Evolutionary conservation across 2,329 filamentous ascomycete genomes (phyloP), one percentile per base, ranked within the genome.

Genomic region (Penicillium hesseltinei): DNA sequence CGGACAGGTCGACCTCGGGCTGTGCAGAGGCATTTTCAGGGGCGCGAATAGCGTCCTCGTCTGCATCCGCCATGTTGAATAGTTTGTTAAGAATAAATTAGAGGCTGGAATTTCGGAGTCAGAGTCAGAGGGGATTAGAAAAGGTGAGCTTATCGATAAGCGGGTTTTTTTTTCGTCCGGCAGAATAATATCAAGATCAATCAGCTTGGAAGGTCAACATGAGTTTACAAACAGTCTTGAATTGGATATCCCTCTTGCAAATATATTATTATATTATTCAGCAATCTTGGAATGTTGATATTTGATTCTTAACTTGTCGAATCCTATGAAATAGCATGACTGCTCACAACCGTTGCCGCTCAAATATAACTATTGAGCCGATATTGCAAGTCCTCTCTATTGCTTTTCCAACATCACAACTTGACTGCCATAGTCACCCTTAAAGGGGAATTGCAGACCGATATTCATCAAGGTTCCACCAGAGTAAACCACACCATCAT

Each of bases 1-100:
- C 92, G 40, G 88, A 88, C 52, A 87, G 81, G 60, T 86, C 85
- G 47, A 85, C 81, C 56, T 89, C 86, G n/a, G 71, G 63, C 54
- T 73, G 68, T 8, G 73, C 57, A 17, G 67, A 58, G 51, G 68
- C 68, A 47, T 66, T 64, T 4, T 69, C 65, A 9, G 66, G 67
- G 29, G 67, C 66, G 40, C 69, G 68, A 39, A 78, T 69, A 38
- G 65, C 71, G 51, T 77, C 77, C 63, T 79, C 77, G 51, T 79
- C 77, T 54, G 70, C 71, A 64, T 79, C 77, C 3, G 75, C 76
- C 77, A 79, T 79, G 36, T 29, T 65, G 57, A 44, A 56, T 19
- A 10, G 36, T 17, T 17, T 17, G 8, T 21, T 19, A 42, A 45
- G n/a, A 46, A 40, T 39, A 19, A 31, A 39, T 33, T 5, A 44